phyloP scores from a whole-genome alignment of 192 early-diverging fungal species.

The Phycomyces blakesleeanus region DNA sequence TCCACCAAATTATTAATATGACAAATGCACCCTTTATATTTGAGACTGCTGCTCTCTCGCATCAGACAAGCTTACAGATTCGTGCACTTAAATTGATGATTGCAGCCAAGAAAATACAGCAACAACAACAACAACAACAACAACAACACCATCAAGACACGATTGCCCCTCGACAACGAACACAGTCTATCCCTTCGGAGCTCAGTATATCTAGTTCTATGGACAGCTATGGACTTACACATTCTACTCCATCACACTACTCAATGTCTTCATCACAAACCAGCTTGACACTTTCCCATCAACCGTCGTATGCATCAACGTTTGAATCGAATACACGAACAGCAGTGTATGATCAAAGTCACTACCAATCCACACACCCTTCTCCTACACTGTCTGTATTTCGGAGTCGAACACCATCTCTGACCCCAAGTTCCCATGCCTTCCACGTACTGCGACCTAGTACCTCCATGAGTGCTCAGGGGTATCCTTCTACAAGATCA shows the following conservation, averaged over 20 bases:
- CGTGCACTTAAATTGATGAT: conserved; percentile 51
- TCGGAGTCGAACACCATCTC: neutral
- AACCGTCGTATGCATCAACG: neutral
- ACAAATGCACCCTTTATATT: conserved; percentile 63
- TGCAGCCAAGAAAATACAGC: conserved; percentile 50
- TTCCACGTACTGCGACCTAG: neutral
- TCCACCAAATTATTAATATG: conserved; percentile 62
- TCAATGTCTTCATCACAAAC: neutral
- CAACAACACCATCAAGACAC: conserved; percentile 5
- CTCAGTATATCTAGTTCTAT: neutral
- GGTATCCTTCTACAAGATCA: neutral
- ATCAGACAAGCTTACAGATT: conserved; percentile 64
- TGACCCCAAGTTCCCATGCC: neutral
- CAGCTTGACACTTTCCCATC: neutral
- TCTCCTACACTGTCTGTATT: neutral
- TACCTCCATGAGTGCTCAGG: neutral
- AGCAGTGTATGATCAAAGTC: neutral
- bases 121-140: conserved; percentile 39
- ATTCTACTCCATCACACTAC: neutral
- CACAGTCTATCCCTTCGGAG: neutral
- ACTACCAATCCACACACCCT: neutral
- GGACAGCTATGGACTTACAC: neutral
- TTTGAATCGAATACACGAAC: neutral
- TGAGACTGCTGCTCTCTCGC: conserved; percentile 62
- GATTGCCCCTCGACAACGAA: neutral